Percentiles rank a stretch among this genome's conserved stretches.
These are phyloP conservation scores for Xerocomellus dryophilus DNA, from an alignment of 768 basidiomycete genomes.

Conservation along the genomic window DNA sequence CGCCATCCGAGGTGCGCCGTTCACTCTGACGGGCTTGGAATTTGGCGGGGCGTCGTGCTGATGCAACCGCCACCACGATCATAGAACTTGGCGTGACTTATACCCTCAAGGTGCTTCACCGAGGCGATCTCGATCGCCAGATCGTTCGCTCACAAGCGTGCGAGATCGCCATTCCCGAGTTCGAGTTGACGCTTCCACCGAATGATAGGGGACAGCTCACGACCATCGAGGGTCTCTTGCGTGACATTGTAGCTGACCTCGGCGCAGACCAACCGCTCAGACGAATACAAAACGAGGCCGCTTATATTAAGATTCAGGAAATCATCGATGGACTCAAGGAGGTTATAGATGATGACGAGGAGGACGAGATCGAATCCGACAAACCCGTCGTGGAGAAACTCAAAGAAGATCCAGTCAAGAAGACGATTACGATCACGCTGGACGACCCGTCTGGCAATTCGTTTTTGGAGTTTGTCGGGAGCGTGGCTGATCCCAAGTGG, in stretches of 20 bases:
- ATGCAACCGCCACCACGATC: not conserved
- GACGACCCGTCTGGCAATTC: conserved; percentile 96
- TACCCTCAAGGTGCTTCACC: conserved; percentile 70
- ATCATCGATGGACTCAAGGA: conserved; percentile 65
- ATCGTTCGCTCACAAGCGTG: conserved; percentile 85
- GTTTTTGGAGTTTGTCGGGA: conserved; percentile 88
- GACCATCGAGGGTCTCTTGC: conserved; percentile 91
- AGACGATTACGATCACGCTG: conserved; percentile 74
- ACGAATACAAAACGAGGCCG: conserved; percentile 68
- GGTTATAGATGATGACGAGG: conserved; percentile 61
- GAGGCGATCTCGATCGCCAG: conserved; percentile 86
- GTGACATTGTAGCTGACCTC: conserved; percentile 79
- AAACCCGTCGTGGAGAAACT: conserved; percentile 32
- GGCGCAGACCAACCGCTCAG: conserved; percentile 80
- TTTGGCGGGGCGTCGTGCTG: not conserved
- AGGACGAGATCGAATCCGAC: conserved; percentile 31
- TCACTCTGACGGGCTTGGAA: not conserved
- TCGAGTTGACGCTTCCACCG: conserved; percentile 86
- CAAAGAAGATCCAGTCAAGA: conserved; percentile 53
- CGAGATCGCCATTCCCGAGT: conserved; percentile 81
- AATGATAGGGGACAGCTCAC: conserved; percentile 84
- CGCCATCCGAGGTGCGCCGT: conserved; percentile 68
- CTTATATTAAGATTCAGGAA: conserved; percentile 68
- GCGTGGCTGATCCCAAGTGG: conserved; percentile 93
- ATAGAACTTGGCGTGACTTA: conserved; percentile 82